These are phyloP conservation scores for Mycena latifolia DNA, from an alignment of 768 basidiomycete genomes.

Conservation along the genomic window DNA sequence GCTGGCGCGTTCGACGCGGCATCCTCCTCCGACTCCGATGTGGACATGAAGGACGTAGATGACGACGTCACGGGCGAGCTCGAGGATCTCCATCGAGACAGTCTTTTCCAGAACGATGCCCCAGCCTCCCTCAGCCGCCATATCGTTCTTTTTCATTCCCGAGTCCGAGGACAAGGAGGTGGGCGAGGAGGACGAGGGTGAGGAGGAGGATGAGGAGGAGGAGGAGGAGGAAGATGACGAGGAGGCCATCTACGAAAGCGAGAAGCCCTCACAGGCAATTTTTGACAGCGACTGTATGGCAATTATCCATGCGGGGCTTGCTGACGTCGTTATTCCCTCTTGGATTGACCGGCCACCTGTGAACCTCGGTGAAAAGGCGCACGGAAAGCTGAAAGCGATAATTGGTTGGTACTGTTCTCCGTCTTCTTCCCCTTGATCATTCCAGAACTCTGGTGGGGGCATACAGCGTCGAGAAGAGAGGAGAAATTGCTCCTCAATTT, in stretches of 20 bases:
- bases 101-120: not conserved
- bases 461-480: not conserved
- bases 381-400: slow-evolving; percentile 35
- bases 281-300: slow-evolving; percentile 17
- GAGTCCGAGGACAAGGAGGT: not conserved
- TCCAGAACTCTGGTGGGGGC: not conserved
- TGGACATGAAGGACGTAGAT: not conserved
- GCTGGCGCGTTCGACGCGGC: not conserved
- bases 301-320: slow-evolving; percentile 16
- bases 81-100: not conserved
- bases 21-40: too few relatives aligned
- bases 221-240: too few relatives aligned
- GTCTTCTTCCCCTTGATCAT: too few relatives aligned
- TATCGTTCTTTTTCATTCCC: slow-evolving; percentile 1
- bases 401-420: slow-evolving; percentile 24
- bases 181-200: slow-evolving; percentile 6
- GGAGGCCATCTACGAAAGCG: too few relatives aligned
- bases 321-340: slow-evolving; percentile 19
- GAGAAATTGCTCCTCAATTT: slow-evolving; percentile 10
- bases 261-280: slow-evolving; percentile 8
- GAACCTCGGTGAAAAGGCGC: slow-evolving; percentile 29
- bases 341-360: too few relatives aligned
- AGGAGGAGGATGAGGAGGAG: slow-evolving; percentile 2
- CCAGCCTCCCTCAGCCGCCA: not conserved
- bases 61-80: not conserved